Evolutionary conservation across 2,329 filamentous ascomycete genomes (phyloP), one percentile per base, ranked within the genome.

Genomic region (Calonectria hawksworthii): DNA sequence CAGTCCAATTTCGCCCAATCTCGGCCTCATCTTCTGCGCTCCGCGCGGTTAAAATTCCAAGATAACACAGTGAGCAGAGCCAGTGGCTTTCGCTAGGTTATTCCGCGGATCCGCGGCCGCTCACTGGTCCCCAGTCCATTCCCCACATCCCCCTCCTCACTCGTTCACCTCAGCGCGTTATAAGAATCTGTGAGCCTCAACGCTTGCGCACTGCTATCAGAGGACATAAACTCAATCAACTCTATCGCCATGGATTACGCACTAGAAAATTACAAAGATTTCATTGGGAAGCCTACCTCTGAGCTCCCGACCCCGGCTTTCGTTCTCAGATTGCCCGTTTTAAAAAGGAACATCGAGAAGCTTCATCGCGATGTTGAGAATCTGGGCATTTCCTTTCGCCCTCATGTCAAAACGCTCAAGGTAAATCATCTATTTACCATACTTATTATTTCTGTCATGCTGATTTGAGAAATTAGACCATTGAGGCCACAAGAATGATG

Each of bases 381-480:
- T 23, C 74, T 86, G 0, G 83, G 83, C 0, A 83, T 88, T 34
- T 73, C 77, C 4, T 87, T 88, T 32, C 78, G 86, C 26, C 85
- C 86, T 23, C 86, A 88, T 75, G 83, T 88, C n/a, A 88, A 88
- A 76, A 88, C 86, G 0, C 81, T 87, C 30, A 88, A 88, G 82
- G 86, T 85, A 50, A 3, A 41, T 44, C 23, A 0, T 4, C 4
- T n/a, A 21, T 16, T 3, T 2, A 4, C 21, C 11, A 3, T 1
- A 28, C 6, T 4, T 5, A 21, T 14, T 14, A 2, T 11, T 47
- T 7, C 2, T 14, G 0, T 23, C 23, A 21, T 10, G 16, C 10
- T 47, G 44, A 14, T 36, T 61, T 13, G 30, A n/a, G 7, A 14
- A 0, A 32, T 4, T 10, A 88, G 83, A 85, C 83, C 1, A 75